Percentiles rank a stretch among this genome's conserved stretches.
Conservation (phyloP, 164 flowering plant species). For the Stephania yunnanensis region DNA sequence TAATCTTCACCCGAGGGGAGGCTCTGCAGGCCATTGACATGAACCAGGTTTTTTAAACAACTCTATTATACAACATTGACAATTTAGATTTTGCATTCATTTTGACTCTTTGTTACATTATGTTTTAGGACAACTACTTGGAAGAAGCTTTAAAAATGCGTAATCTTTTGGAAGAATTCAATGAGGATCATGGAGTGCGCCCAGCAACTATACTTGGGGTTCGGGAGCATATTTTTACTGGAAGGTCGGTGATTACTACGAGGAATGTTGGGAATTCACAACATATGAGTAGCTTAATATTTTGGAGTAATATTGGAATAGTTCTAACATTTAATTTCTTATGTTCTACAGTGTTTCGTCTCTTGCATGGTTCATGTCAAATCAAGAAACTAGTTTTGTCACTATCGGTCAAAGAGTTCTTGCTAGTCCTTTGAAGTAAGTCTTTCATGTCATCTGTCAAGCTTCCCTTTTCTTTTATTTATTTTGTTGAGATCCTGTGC, state of each 20-base stretch:
- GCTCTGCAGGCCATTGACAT: slow-evolving; percentile 98
- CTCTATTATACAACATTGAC: not conserved
- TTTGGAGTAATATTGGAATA: not conserved
- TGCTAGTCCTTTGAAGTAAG: slow-evolving; percentile 92
- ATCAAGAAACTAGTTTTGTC: slow-evolving; percentile 96
- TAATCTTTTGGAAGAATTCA: slow-evolving; percentile 90
- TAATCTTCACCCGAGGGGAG: slow-evolving; percentile 88
- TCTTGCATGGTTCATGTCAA: slow-evolving; percentile 98
- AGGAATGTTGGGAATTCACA: slow-evolving; percentile 2
- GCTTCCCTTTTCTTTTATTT: not conserved
- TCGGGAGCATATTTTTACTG: slow-evolving; percentile 96
- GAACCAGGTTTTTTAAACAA: slow-evolving; percentile 64
- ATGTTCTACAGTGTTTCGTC: slow-evolving; percentile 81
- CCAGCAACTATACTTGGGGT: slow-evolving; percentile 91
- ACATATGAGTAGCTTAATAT: not conserved
- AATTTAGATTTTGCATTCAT: not conserved
- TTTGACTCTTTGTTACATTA: slow-evolving; percentile 9
- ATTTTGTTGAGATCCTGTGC: not conserved
- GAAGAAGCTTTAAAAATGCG: slow-evolving; percentile 99
- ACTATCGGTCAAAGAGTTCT: slow-evolving; percentile 97
- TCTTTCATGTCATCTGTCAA: slow-evolving; percentile 3
- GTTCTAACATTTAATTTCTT: slow-evolving; percentile 16
- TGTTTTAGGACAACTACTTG: slow-evolving; percentile 81
- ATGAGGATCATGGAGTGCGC: slow-evolving; percentile 86
- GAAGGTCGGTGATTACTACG: slow-evolving; percentile 51